A percentile compares a stretch with the other conserved stretches of the same genome.
Conservation (phyloP, 768 basidiomycete genomes). For the Naganishia kalamii region DNA sequence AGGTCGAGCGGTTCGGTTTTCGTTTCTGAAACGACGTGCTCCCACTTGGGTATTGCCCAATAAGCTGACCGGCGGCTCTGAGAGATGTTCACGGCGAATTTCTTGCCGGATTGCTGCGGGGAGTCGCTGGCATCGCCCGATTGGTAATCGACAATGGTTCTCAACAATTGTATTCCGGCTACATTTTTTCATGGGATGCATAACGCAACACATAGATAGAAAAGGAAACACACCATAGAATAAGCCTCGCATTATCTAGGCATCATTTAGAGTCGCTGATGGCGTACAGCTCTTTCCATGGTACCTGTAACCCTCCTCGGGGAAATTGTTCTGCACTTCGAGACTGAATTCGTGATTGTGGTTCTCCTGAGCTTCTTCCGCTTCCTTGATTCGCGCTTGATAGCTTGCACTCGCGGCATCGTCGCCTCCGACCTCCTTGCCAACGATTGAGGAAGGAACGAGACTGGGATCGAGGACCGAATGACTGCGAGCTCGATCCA, state of each 20-base stretch:
- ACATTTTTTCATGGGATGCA: constrained; percentile 2
- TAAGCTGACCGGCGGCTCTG: constrained; percentile 40
- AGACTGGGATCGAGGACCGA: background rate
- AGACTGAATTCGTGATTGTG: constrained; percentile 23
- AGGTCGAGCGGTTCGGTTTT: constrained; percentile 31
- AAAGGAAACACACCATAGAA: constrained; percentile 1
- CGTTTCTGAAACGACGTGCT: constrained; percentile 40
- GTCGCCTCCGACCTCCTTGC: background rate
- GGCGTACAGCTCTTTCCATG: constrained; percentile 41
- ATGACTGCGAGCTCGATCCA: constrained; percentile 8
- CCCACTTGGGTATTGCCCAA: constrained; percentile 46
- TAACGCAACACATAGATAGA: background rate
- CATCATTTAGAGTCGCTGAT: constrained; percentile 13
- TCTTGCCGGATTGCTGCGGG: constrained; percentile 2
- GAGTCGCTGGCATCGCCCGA: constrained; percentile 15
- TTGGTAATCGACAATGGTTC: constrained; percentile 35
- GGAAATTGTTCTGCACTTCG: background rate
- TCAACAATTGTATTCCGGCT: constrained; percentile 37
- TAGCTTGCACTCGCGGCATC: background rate
- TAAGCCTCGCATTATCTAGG: constrained; percentile 14
- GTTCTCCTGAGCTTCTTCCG: constrained; percentile 25
- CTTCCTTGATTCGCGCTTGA: constrained; percentile 7
- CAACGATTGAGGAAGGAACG: background rate
- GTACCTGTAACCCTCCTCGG: constrained; percentile 37
- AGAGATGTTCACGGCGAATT: constrained; percentile 2